Percentiles rank a stretch among this genome's conserved stretches.
Evolutionary conservation across 2,329 filamentous ascomycete genomes (phyloP).

Genomic region (Penicillium griseofulvum): DNA sequence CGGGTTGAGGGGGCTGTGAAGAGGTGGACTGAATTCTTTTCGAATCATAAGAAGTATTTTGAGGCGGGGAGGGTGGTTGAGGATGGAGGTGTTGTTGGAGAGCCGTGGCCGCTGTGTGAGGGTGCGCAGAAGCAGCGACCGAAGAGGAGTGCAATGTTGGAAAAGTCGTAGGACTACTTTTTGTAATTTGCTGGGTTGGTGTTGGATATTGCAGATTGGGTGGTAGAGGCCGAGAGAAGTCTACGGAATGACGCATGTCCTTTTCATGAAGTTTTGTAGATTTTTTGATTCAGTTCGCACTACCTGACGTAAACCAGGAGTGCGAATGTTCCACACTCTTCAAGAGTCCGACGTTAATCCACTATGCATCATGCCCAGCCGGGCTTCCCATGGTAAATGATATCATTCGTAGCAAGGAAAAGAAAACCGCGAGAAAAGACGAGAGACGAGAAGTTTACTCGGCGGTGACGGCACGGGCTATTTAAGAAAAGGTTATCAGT

Average conservation of each 20-base stretch:
- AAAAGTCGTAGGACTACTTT: constrained; percentile 7
- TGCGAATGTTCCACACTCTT: constrained; percentile 31
- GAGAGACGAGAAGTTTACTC: constrained; percentile 41
- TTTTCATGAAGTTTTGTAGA: constrained; percentile 27
- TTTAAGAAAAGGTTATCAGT: constrained; percentile 11
- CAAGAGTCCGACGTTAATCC: constrained; percentile 31
- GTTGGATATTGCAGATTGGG: not conserved
- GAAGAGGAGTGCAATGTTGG: constrained; percentile 41
- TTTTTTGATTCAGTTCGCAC: constrained; percentile 34
- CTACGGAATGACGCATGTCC: constrained; percentile 8
- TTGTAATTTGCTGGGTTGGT: not conserved
- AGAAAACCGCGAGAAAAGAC: constrained; percentile 38
- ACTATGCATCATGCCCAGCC: constrained; percentile 39
- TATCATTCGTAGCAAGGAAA: constrained; percentile 41
- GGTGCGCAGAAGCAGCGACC: constrained; percentile 66
- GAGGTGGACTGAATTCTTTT: constrained; percentile 84
- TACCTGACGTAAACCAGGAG: constrained; percentile 34
- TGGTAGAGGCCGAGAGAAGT: not conserved
- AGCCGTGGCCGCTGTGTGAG: constrained; percentile 66
- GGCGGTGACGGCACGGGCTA: constrained; percentile 46
- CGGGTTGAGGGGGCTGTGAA: constrained; percentile 66
- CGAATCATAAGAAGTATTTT: constrained; percentile 74
- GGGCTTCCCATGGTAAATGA: constrained; percentile 37
- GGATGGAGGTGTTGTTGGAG: constrained; percentile 41
- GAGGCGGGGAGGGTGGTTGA: constrained; percentile 71